phyloP scores from a whole-genome alignment of 129 eudicot genomes.

The Chrysanthemum makinoi region DNA sequence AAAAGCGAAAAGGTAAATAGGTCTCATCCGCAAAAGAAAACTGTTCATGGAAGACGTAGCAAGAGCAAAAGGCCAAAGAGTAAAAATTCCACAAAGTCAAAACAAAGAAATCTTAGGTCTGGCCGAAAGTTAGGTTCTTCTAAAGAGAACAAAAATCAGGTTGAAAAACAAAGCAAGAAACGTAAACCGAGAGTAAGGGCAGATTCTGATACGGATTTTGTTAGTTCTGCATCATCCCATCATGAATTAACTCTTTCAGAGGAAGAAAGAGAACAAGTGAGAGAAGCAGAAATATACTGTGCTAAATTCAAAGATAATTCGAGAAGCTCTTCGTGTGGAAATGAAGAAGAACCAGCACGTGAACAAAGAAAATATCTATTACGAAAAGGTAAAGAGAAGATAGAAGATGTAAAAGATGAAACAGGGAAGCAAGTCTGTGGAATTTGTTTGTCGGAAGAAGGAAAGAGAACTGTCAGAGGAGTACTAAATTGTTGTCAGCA shows the following conservation, averaged over 20 bases:
- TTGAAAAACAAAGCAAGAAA: conserved; percentile 32
- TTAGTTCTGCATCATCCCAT: conserved; percentile 60
- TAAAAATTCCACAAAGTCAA: conserved; percentile 39
- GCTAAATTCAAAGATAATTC: conserved; percentile 39
- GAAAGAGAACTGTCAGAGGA: conserved; percentile 68
- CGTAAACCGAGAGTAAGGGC: conserved; percentile 38
- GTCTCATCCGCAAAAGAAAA: conserved; percentile 30
- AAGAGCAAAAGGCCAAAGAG: conserved; percentile 40
- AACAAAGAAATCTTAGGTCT: conserved; percentile 29
- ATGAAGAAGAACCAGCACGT: conserved; percentile 36
- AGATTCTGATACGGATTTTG: conserved; percentile 69
- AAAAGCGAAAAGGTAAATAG: conserved; percentile 36
- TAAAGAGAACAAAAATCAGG: conserved; percentile 17
- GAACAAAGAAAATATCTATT: conserved; percentile 45
- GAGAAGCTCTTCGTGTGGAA: conserved; percentile 47
- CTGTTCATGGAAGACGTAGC: conserved; percentile 26
- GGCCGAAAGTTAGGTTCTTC: conserved; percentile 22
- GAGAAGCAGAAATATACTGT: conserved; percentile 61
- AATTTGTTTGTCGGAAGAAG: conserved; percentile 90
- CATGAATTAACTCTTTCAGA: conserved; percentile 83
- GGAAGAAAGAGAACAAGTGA: conserved; percentile 92
- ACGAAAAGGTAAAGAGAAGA: conserved; percentile 83
- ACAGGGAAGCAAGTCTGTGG: conserved; percentile 90
- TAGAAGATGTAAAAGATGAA: conserved; percentile 51
- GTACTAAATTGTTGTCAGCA: conserved; percentile 80